A percentile compares a stretch with the other conserved stretches of the same genome.
These are phyloP conservation scores for Paraconiothyrium sp. DNA, from an alignment of 2,329 filamentous ascomycete species.

Conservation along the genomic window DNA sequence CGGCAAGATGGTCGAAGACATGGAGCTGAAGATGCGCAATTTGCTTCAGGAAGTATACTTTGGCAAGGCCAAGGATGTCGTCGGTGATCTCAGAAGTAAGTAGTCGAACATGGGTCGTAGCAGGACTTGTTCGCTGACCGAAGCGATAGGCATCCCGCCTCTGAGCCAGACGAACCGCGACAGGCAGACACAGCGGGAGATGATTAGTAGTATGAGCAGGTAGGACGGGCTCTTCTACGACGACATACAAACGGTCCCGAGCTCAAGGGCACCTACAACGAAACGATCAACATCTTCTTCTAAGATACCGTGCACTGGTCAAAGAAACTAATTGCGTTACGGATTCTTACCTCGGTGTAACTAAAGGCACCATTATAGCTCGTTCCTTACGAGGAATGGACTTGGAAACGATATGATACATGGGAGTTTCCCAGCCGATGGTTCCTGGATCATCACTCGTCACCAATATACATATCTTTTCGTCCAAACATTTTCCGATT, in stretches of 20 bases:
- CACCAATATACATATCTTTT: not conserved
- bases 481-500: not conserved
- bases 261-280: constrained; percentile 6
- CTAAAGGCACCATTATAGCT: not conserved
- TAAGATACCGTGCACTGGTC: not conserved
- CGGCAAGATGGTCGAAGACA: constrained; percentile 91
- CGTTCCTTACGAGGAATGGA: not conserved
- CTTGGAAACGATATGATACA: not conserved
- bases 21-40: constrained; percentile 99
- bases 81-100: constrained; percentile 88
- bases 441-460: not conserved
- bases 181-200: constrained; percentile 84
- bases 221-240: constrained; percentile 24
- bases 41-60: constrained; percentile 99
- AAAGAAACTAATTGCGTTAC: not conserved
- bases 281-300: not conserved
- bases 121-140: constrained; percentile 27
- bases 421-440: not conserved
- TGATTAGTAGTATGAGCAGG: constrained; percentile 70
- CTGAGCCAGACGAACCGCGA: constrained; percentile 87
- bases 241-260: constrained; percentile 6
- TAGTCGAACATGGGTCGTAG: constrained; percentile 17
- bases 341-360: not conserved
- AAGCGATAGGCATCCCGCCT: constrained; percentile 69
- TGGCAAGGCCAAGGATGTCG: constrained; percentile 98